Evolutionary conservation across 2,329 filamentous ascomycete genomes (phyloP).

Genomic region (Polychaeton citri): DNA sequence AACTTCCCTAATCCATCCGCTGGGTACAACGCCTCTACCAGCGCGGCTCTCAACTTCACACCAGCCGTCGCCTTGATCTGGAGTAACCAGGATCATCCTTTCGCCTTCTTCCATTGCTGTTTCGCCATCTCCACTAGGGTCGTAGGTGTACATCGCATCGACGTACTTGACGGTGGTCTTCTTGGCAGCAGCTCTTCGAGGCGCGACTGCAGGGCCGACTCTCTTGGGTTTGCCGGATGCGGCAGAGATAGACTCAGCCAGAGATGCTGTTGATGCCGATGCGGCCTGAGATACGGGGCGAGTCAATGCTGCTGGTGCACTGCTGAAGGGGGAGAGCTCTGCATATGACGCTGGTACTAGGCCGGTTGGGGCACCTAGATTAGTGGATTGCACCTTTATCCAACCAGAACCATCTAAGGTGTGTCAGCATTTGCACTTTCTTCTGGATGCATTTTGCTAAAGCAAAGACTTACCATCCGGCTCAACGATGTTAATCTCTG

Average conservation of each 20-base stretch:
- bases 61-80: slow-evolving; percentile 89
- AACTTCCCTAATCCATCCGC: slow-evolving; percentile 77
- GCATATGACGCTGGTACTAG: slow-evolving; percentile 80
- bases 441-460: background rate
- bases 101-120: slow-evolving; percentile 87
- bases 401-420: slow-evolving; percentile 73
- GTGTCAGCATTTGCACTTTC: no score
- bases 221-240: slow-evolving; percentile 47
- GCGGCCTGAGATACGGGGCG: slow-evolving; percentile 41
- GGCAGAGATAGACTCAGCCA: slow-evolving; percentile 37
- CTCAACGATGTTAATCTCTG: slow-evolving; percentile 65
- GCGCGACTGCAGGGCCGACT: slow-evolving; percentile 83
- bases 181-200: slow-evolving; percentile 43
- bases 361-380: slow-evolving; percentile 55
- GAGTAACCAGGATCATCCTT: slow-evolving; percentile 75
- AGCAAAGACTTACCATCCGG: slow-evolving; percentile 59
- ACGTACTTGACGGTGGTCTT: slow-evolving; percentile 67
- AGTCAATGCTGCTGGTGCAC: slow-evolving; percentile 4
- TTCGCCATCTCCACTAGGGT: slow-evolving; percentile 71
- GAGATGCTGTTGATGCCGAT: slow-evolving; percentile 49
- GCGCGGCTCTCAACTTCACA: slow-evolving; percentile 71
- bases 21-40: slow-evolving; percentile 83
- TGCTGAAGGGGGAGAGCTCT: slow-evolving; percentile 36
- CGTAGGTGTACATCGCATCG: slow-evolving; percentile 84
- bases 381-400: slow-evolving; percentile 56